Percentiles rank a stretch among this genome's conserved stretches.
phyloP scores from a whole-genome alignment of 306 rosid genomes.

The Vigna hirtella region DNA sequence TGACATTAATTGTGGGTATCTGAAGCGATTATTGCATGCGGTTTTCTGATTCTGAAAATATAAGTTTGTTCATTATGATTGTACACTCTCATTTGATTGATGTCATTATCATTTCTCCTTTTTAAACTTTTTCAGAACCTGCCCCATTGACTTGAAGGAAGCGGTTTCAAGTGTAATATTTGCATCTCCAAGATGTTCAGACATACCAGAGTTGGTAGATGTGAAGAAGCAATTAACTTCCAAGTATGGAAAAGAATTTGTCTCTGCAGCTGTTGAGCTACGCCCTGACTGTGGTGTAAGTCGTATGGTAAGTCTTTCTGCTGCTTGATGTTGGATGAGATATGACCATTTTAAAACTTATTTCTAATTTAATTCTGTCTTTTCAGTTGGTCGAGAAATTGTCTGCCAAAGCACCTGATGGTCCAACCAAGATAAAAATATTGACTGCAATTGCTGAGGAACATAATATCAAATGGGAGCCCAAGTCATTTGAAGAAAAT shows the following conservation, averaged over 20 bases:
- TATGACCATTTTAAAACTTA: constrained; percentile 34
- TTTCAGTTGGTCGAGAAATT: constrained; percentile 92
- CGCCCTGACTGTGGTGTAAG: constrained; percentile 97
- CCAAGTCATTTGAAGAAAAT: constrained; percentile 67
- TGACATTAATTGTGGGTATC: constrained; percentile 27
- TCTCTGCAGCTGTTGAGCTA: constrained; percentile 76
- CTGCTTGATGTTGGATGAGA: constrained; percentile 32
- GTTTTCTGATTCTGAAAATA: not conserved
- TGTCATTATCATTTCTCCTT: constrained; percentile 16
- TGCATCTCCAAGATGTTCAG: constrained; percentile 93
- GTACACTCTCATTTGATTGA: constrained; percentile 29
- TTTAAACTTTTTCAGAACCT: constrained; percentile 57
- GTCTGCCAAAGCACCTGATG: constrained; percentile 93
- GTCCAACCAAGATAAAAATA: constrained; percentile 79
- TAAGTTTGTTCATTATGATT: constrained; percentile 26
- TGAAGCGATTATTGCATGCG: not conserved
- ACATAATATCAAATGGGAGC: constrained; percentile 91
- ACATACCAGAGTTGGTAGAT: constrained; percentile 85
- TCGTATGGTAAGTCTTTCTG: constrained; percentile 76
- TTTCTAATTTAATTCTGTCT: constrained; percentile 34
- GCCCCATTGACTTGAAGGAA: constrained; percentile 96
- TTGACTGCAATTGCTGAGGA: constrained; percentile 87
- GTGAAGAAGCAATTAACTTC: constrained; percentile 75
- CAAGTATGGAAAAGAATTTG: constrained; percentile 90
- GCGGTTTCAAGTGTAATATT: constrained; percentile 85